Percentiles rank a stretch among this genome's conserved stretches.
Conservation (phyloP, 257 asterid species). For the Solanum phureja region DNA sequence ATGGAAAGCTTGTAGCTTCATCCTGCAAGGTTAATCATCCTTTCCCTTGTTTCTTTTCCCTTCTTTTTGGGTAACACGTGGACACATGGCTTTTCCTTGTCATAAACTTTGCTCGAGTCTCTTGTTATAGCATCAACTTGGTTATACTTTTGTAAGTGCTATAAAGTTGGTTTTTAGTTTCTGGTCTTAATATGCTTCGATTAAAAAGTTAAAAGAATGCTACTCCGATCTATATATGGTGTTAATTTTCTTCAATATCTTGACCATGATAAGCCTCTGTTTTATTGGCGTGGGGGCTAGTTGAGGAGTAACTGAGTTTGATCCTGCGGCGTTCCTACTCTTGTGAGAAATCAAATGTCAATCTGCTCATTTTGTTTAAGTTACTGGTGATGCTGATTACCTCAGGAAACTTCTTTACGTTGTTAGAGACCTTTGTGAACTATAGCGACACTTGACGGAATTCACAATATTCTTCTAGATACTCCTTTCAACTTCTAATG, state of each 20-base stretch:
- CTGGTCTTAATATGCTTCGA: background rate
- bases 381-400: background rate
- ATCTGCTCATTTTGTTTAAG: background rate
- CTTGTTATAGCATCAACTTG: background rate
- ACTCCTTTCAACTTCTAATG: background rate
- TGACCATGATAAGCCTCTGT: background rate
- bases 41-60: background rate
- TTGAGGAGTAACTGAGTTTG: background rate
- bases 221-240: background rate
- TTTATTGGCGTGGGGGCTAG: background rate
- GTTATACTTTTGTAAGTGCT: background rate
- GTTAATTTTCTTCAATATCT: background rate
- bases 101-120: background rate
- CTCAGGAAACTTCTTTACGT: background rate
- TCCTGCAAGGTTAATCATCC: conserved; percentile 69
- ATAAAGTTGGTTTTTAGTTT: background rate
- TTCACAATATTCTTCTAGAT: background rate
- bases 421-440: background rate
- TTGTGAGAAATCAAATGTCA: background rate
- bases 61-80: background rate
- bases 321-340: background rate
- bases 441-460: background rate
- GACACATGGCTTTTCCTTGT: background rate
- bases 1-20: conserved; percentile 83
- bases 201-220: background rate